Evolutionary conservation across 768 basidiomycete genomes (phyloP), one percentile per base, ranked within the genome.

Genomic region (Strobilomyces dryophilus): DNA sequence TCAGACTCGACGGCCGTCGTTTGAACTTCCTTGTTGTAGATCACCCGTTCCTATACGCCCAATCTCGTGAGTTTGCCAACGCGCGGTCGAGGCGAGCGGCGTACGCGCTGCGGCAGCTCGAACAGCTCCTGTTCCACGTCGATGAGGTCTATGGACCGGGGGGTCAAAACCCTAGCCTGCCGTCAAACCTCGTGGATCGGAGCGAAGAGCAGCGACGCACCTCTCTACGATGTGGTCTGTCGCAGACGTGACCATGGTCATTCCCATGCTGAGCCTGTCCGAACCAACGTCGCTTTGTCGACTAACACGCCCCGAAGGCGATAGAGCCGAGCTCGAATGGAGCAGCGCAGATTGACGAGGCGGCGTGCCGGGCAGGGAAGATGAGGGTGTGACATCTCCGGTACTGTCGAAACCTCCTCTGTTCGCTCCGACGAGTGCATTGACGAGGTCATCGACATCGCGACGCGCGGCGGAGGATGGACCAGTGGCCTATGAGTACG

Each of bases 91-190:
- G 4, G 14, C 41, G 12, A 37, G 24, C 34, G 24, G 62, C 74
- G 44, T 51, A 92, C 93, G 75, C 88, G 92, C 62, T 87, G 84
- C 3, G 93, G 93, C 11, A 94, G 73, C 61, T 95, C 93, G 60
- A 92, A 95, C 6, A 97, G 73, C 64, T 97, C 94, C 63, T 92
- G 85, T 58, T 93, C 89, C 17, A 90, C 78, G 59, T 95, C 91
- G 46, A 95, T 81, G n/a, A 93, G 77, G 64, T 92, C 90, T 40
- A 83, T 74, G 29, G 79, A 76, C 40, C 87, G 78, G 11, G 85
- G 83, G 5, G 79, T 83, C 62, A 89, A 74, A 42, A 74, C 74
- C 52, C 87, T 89, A 56, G 8, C 31, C 32, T 15, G 54, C 58
- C 57, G 40, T 46, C n/a, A 46, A 21, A 24, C 24, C 42, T 59